phyloP scores from a whole-genome alignment of 2,329 filamentous ascomycete genomes.

The Pseudopithomyces maydicus region DNA sequence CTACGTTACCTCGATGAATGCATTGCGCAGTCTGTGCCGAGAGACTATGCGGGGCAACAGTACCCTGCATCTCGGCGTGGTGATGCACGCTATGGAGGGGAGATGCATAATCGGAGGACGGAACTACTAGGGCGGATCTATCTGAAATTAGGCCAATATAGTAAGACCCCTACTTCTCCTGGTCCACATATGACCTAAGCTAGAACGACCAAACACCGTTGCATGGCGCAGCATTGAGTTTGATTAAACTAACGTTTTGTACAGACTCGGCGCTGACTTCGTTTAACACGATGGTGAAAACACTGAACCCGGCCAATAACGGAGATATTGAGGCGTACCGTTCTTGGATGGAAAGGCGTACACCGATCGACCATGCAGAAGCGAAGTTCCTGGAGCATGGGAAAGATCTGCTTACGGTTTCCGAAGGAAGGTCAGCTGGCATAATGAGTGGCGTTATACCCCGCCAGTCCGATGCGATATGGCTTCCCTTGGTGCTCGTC shows the following conservation, averaged over 20 bases:
- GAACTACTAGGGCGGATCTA: slow-evolving; percentile 67
- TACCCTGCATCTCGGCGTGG: slow-evolving; percentile 64
- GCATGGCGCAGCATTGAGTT: neutral
- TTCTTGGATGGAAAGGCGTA: slow-evolving; percentile 59
- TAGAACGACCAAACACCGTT: neutral
- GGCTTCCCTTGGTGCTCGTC: slow-evolving; percentile 45
- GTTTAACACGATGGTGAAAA: slow-evolving; percentile 59
- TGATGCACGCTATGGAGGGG: slow-evolving; percentile 59
- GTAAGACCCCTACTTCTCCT: slow-evolving; percentile 45
- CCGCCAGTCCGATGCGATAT: slow-evolving; percentile 33
- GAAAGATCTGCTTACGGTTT: slow-evolving; percentile 59
- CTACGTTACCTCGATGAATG: slow-evolving; percentile 71
- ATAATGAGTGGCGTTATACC: slow-evolving; percentile 18
- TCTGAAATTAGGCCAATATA: slow-evolving; percentile 71
- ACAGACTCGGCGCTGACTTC: slow-evolving; percentile 60
- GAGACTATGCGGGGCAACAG: slow-evolving; percentile 30
- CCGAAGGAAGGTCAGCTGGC: slow-evolving; percentile 25
- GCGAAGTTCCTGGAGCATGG: slow-evolving; percentile 62
- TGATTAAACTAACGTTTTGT: slow-evolving; percentile 18
- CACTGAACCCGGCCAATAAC: slow-evolving; percentile 54
- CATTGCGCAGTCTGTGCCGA: slow-evolving; percentile 50
- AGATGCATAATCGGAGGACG: slow-evolving; percentile 65
- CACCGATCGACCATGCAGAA: slow-evolving; percentile 64
- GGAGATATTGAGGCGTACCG: slow-evolving; percentile 61
- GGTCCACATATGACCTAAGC: neutral